A percentile compares a stretch with the other conserved stretches of the same genome.
Conservation (phyloP, 148 eudicot species). For the Linanthus parryae region DNA sequence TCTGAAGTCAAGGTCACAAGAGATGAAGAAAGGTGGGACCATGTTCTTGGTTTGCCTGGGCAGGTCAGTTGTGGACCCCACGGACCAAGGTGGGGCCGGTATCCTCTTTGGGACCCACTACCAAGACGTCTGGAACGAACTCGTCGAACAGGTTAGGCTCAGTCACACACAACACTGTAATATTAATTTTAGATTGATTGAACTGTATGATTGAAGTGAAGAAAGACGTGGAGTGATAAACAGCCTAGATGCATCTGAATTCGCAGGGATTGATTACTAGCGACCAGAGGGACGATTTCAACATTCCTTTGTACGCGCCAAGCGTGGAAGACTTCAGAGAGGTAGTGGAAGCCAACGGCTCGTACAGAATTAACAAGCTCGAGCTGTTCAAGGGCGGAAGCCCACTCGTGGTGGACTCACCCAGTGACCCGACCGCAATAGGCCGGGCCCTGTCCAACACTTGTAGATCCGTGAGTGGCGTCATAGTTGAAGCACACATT, state of each 20-base stretch:
- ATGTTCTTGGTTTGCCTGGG: constrained; percentile 90
- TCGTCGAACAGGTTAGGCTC: constrained; percentile 86
- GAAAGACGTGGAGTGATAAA: no score
- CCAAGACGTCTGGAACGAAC: constrained; percentile 98
- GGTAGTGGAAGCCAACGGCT: constrained; percentile 74
- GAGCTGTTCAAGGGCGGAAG: constrained; percentile 84
- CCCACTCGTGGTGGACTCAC: constrained; percentile 75
- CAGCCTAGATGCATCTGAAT: no score
- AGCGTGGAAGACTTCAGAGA: constrained; percentile 79
- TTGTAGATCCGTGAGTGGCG: constrained; percentile 78
- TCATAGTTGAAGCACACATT: constrained; percentile 85
- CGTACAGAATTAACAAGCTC: constrained; percentile 60
- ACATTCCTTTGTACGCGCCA: constrained; percentile 87
- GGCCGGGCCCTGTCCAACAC: constrained; percentile 74
- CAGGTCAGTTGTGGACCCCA: constrained; percentile 68
- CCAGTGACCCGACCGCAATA: constrained; percentile 58
- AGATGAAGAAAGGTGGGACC: constrained; percentile 80
- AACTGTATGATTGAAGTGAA: no score
- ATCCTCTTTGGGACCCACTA: constrained; percentile 92
- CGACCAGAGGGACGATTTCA: constrained; percentile 80
- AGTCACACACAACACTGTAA: no score
- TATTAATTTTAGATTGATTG: no score
- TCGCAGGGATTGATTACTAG: constrained; percentile 64
- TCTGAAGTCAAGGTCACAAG: constrained; percentile 51
- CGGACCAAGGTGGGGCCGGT: constrained; percentile 96